Evolutionary conservation across 2,329 filamentous ascomycete species (phyloP).

Genomic region (Pseudogymnoascus sp.): DNA sequence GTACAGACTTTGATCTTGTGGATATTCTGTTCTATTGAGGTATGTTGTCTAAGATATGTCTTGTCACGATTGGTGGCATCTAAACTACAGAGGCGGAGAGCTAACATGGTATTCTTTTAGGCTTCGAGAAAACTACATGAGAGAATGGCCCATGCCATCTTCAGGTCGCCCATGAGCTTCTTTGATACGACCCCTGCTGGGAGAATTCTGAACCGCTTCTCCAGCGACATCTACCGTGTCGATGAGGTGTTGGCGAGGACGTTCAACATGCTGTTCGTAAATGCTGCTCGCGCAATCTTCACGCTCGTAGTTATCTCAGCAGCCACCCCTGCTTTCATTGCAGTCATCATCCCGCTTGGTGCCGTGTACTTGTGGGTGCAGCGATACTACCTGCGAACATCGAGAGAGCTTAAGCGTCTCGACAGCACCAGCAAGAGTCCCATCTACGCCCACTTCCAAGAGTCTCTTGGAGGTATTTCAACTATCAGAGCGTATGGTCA

Average conservation of each 20-base stretch:
- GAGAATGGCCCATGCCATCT: conserved; percentile 94
- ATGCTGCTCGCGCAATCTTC: conserved; percentile 67
- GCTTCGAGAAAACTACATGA: conserved; percentile 95
- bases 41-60: conserved; percentile 33
- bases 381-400: conserved; percentile 92
- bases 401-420: conserved; percentile 88
- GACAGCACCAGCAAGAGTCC: conserved; percentile 94
- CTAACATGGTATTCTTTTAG: conserved; percentile 34
- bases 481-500: conserved; percentile 95
- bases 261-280: conserved; percentile 93
- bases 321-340: conserved; percentile 71
- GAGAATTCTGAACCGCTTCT: conserved; percentile 95
- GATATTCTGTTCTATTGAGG: conserved; percentile 99
- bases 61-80: conserved; percentile 21
- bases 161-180: conserved; percentile 96
- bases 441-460: conserved; percentile 97
- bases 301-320: conserved; percentile 80
- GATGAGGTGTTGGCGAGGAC: conserved; percentile 92
- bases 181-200: conserved; percentile 96
- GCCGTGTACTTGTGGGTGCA: conserved; percentile 88
- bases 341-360: conserved; percentile 72
- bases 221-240: conserved; percentile 72
- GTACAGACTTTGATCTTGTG: conserved; percentile 90
- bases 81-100: background rate
- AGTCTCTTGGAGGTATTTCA: conserved; percentile 85